Conservation (phyloP, 306 rosid genomes). For the Acmispon strigosus region DNA sequence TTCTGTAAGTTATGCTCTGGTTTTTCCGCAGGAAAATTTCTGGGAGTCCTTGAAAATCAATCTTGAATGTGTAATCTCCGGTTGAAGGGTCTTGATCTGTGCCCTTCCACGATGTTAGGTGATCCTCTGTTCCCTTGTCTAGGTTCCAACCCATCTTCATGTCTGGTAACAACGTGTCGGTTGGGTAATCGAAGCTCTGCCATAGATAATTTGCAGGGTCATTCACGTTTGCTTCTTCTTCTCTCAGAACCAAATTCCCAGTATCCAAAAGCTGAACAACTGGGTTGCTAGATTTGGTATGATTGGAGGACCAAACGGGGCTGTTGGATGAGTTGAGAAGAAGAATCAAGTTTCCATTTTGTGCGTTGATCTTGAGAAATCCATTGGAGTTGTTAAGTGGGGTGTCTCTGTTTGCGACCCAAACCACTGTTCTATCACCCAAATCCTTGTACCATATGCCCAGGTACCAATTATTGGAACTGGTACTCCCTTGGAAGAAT, state of each 20-base stretch:
- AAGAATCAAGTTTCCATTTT: slow-evolving; percentile 29
- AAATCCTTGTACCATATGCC: slow-evolving; percentile 54
- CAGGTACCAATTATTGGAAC: slow-evolving; percentile 41
- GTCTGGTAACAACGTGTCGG: slow-evolving; percentile 43
- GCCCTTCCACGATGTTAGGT: slow-evolving; percentile 47
- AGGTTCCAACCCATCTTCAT: slow-evolving; percentile 64
- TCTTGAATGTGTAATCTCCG: slow-evolving; percentile 35
- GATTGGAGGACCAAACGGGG: slow-evolving; percentile 40
- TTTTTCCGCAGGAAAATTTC: slow-evolving; percentile 32
- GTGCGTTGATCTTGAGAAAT: slow-evolving; percentile 22
- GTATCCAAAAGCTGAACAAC: slow-evolving; percentile 46
- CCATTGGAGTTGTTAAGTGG: slow-evolving; percentile 37
- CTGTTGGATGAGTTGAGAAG: neutral
- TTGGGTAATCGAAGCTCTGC: slow-evolving; percentile 61
- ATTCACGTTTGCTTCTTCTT: slow-evolving; percentile 36
- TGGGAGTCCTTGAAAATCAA: slow-evolving; percentile 44
- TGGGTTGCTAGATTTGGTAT: slow-evolving; percentile 10
- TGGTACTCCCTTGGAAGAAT: slow-evolving; percentile 13
- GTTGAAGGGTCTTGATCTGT: slow-evolving; percentile 36
- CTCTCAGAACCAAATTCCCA: slow-evolving; percentile 50
- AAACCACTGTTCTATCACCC: slow-evolving; percentile 25
- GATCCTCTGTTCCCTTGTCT: too few species aligned
- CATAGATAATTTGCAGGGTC: slow-evolving; percentile 17
- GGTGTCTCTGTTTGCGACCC: slow-evolving; percentile 67
- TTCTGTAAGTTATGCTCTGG: slow-evolving; percentile 12